phyloP scores from a whole-genome alignment of 768 basidiomycete species.

The Serendipita indica region DNA sequence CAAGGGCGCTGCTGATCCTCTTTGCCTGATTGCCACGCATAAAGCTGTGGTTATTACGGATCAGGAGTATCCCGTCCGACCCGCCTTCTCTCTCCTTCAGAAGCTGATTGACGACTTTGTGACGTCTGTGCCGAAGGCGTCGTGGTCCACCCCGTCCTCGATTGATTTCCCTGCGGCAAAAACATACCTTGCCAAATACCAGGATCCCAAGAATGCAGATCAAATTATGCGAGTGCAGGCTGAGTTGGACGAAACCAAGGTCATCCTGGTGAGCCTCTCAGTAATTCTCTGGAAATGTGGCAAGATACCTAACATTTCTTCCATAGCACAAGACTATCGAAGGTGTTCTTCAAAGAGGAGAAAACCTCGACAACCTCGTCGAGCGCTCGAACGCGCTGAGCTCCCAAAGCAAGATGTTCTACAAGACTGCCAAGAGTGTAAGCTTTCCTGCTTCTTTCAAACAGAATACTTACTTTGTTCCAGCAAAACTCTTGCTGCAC shows the following conservation, averaged over 20 bases:
- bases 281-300: not conserved
- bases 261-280: slow-evolving; percentile 81
- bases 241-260: slow-evolving; percentile 98
- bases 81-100: slow-evolving; percentile 87
- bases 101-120: slow-evolving; percentile 90
- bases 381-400: slow-evolving; percentile 84
- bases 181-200: slow-evolving; percentile 77
- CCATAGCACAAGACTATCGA: slow-evolving; percentile 97
- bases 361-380: slow-evolving; percentile 90
- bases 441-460: slow-evolving; percentile 16
- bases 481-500: slow-evolving; percentile 95
- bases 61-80: slow-evolving; percentile 90
- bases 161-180: slow-evolving; percentile 67
- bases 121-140: slow-evolving; percentile 56
- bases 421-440: slow-evolving; percentile 99
- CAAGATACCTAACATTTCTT: not conserved
- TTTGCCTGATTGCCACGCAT: slow-evolving; percentile 12
- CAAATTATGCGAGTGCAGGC: slow-evolving; percentile 97
- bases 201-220: slow-evolving; percentile 94
- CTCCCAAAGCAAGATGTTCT: slow-evolving; percentile 92
- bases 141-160: slow-evolving; percentile 46
- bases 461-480: too few relatives aligned
- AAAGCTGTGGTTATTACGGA: slow-evolving; percentile 86
- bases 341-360: slow-evolving; percentile 86
- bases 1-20: slow-evolving; percentile 9